Base-by-base conservation (phyloP, 352 stramenopile genomes). In the Phytophthora parvispora region DNA sequence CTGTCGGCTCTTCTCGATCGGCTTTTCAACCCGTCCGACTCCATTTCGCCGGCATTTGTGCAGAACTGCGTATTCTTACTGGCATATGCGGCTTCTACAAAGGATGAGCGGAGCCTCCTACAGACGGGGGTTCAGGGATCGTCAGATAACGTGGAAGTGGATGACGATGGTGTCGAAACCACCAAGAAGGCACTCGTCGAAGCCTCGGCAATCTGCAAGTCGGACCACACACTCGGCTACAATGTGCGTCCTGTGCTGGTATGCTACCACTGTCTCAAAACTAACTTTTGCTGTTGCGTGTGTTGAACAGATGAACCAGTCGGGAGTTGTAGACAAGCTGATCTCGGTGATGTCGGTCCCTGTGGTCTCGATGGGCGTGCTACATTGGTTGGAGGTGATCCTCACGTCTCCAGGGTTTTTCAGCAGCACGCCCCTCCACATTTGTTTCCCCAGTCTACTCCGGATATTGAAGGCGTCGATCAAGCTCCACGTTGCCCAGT, bases 151-250 rank as follows among this genome's bases (percentile, higher is more conserved):
- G 70, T 92, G 1, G 61, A 77, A 51, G 64, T 91, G 49, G 78
- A 93, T 34, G 59, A 78, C 16, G 72, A 82, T 6, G 81, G 87
- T 8, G 69, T 95, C 8, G 77, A 91, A 36, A 71, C 77, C 15
- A 92, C 86, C 2, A 94, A 92, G 62, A 81, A 78, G 36, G 86
- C 88, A 4, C 72, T 97, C 1, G 60, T 84, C 13, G 87, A 94
- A 34, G 87, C 87, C 16, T 97, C 89, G 27, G 67, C 77, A 12
- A 86, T 95, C 32, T 97, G 89, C 74, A 88, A 91, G 55, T 94
- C 88, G 6, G 89, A 97, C 55, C 85, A 93, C 64, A 97, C 89
- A 4, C 79, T 97, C 42, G 87, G 87, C 22, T 97, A 95, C 69
- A 97, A 95, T 77, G 88, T 96, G 48, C 72, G 84, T 80, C 8